Conservation (phyloP, 495 filamentous ascomycete species). For the Lasiosphaeris hirsuta region DNA sequence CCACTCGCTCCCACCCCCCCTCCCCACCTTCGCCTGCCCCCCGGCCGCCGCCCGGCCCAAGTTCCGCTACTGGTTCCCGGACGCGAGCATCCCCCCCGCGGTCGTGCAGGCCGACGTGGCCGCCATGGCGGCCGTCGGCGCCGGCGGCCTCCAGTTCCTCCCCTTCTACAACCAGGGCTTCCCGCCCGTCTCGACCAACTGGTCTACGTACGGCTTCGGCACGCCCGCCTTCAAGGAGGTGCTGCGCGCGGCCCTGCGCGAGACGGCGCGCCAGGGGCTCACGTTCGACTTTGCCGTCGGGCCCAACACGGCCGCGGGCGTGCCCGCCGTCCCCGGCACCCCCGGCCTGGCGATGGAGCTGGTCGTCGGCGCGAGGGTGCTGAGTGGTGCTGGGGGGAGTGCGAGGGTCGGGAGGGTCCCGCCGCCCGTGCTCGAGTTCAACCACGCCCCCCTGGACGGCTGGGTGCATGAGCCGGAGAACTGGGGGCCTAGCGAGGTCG, state of each 20-base stretch:
- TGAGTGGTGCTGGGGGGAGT: background rate
- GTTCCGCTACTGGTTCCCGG: slow-evolving; percentile 40
- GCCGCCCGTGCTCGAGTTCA: slow-evolving; percentile 15
- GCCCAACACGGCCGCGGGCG: slow-evolving; percentile 47
- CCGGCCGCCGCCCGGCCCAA: slow-evolving; percentile 29
- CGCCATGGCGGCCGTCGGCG: slow-evolving; percentile 12
- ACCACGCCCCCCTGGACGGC: slow-evolving; percentile 22
- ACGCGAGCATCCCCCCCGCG: slow-evolving; percentile 27
- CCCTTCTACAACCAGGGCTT: slow-evolving; percentile 32
- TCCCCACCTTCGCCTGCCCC: slow-evolving; percentile 25
- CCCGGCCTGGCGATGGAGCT: slow-evolving; percentile 40
- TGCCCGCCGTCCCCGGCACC: slow-evolving; percentile 36
- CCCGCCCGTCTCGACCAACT: slow-evolving; percentile 32
- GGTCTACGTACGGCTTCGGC: slow-evolving; percentile 48
- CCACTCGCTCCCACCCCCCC: background rate
- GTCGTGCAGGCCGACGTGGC: slow-evolving; percentile 21
- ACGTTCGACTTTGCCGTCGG: slow-evolving; percentile 49
- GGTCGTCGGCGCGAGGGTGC: slow-evolving; percentile 13
- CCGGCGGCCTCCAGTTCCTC: slow-evolving; percentile 30
- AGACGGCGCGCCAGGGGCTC: slow-evolving; percentile 37
- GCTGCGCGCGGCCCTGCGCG: slow-evolving; percentile 35
- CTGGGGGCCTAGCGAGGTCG: slow-evolving; percentile 38
- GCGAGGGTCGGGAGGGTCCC: slow-evolving; percentile 4
- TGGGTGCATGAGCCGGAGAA: slow-evolving; percentile 33
- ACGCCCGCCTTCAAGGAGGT: slow-evolving; percentile 39